Evolutionary conservation across 2,329 filamentous ascomycete genomes (phyloP).

Genomic region (Lecanicillium sp.): DNA sequence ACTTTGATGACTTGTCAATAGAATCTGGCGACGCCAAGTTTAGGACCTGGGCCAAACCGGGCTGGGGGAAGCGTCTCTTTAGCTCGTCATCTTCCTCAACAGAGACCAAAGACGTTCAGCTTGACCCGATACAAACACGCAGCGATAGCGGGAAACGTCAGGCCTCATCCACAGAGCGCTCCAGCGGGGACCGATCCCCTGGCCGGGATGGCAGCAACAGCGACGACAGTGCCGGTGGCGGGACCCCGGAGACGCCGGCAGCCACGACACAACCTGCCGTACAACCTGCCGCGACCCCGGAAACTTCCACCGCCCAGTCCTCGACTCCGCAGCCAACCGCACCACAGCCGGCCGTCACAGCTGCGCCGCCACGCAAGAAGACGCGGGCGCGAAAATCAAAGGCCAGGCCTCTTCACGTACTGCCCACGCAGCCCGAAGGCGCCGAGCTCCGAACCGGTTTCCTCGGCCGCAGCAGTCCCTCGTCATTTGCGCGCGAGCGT

Average conservation of each 20-base stretch:
- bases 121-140: background rate
- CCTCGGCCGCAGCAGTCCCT: constrained; percentile 34
- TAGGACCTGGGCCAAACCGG: constrained; percentile 25
- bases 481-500: constrained; percentile 37
- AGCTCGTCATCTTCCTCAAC: constrained; percentile 20
- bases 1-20: constrained; percentile 33
- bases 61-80: constrained; percentile 27
- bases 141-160: constrained; percentile 2
- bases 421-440: constrained; percentile 34
- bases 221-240: background rate
- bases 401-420: constrained; percentile 22
- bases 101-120: constrained; percentile 12
- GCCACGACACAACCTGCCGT: background rate
- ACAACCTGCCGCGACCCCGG: background rate
- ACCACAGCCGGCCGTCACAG: background rate
- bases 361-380: constrained; percentile 15
- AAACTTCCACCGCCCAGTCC: background rate
- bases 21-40: constrained; percentile 29
- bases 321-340: background rate
- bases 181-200: constrained; percentile 1
- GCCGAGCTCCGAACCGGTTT: constrained; percentile 23
- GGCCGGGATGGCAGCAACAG: background rate
- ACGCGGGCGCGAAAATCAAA: constrained; percentile 13
- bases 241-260: background rate
- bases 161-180: background rate